phyloP scores from a whole-genome alignment of 2,329 filamentous ascomycete species.

The Chrysosphaeria jannelii region DNA sequence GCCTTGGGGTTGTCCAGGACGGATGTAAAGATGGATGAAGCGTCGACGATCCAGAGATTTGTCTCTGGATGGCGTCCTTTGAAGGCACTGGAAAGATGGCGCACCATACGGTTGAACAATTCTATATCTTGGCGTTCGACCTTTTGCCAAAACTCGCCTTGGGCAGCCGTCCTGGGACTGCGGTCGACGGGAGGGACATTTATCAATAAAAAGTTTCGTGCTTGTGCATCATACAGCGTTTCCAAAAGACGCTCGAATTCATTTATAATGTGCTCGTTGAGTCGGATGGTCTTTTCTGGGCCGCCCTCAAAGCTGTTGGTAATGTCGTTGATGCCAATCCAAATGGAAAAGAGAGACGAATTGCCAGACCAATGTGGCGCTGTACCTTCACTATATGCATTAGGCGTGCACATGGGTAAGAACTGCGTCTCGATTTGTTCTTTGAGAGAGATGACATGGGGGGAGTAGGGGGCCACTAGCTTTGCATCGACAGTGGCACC shows the following conservation, averaged over 20 bases:
- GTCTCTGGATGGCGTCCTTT: not conserved
- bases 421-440: slow-evolving; percentile 18
- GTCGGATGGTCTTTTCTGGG: slow-evolving; percentile 11
- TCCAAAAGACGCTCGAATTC: slow-evolving; percentile 13
- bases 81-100: too few species aligned
- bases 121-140: slow-evolving; percentile 6
- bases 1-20: slow-evolving; percentile 12
- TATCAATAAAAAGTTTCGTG: slow-evolving; percentile 26
- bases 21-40: slow-evolving; percentile 11
- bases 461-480: slow-evolving; percentile 16
- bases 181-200: slow-evolving; percentile 22
- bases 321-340: slow-evolving; percentile 24
- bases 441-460: slow-evolving; percentile 17
- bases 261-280: slow-evolving; percentile 13
- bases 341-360: slow-evolving; percentile 17
- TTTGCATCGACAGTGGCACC: slow-evolving; percentile 18
- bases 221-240: slow-evolving; percentile 19
- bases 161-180: slow-evolving; percentile 9
- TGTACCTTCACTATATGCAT: not conserved
- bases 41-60: slow-evolving; percentile 11
- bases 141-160: slow-evolving; percentile 6
- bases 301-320: slow-evolving; percentile 13
- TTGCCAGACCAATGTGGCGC: slow-evolving; percentile 12
- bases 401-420: slow-evolving; percentile 6
- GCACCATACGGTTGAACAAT: slow-evolving; percentile 3